Percentiles rank a stretch among this genome's conserved stretches.
phyloP scores from a whole-genome alignment of 108 stramenopile genomes.

The Epithemia pelagica region DNA sequence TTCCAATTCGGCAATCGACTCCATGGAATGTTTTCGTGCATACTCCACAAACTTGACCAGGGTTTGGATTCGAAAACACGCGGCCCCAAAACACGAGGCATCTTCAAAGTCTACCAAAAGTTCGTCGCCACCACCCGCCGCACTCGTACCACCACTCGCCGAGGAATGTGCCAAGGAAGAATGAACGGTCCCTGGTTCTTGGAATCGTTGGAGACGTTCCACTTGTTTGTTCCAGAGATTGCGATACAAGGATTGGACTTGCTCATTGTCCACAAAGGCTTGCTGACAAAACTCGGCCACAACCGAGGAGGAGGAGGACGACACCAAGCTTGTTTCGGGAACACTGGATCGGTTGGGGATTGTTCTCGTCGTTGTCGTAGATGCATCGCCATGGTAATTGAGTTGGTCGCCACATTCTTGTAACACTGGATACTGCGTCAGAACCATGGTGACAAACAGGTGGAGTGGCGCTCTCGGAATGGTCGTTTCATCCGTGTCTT shows the following conservation, averaged over 20 bases:
- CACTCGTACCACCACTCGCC: too few species aligned
- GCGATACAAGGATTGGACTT: not conserved
- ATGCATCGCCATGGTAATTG: too few species aligned
- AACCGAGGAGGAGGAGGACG: too few species aligned
- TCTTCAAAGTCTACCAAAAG: conserved; percentile 19
- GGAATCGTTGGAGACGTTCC: not conserved
- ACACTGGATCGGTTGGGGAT: too few species aligned
- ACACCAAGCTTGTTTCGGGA: too few species aligned
- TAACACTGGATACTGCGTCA: not conserved
- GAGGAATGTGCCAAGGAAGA: too few species aligned
- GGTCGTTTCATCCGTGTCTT: too few species aligned
- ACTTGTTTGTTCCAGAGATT: not conserved
- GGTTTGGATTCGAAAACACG: conserved; percentile 31
- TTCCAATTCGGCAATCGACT: conserved; percentile 10
- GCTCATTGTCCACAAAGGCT: not conserved
- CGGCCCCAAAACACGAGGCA: conserved; percentile 22
- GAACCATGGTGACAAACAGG: not conserved
- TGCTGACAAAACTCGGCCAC: not conserved
- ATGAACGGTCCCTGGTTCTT: too few species aligned
- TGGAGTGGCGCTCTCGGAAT: not conserved
- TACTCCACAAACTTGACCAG: conserved; percentile 21
- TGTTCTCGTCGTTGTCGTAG: too few species aligned
- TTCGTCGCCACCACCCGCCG: conserved; percentile 3
- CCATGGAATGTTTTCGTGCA: not conserved
- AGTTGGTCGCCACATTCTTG: too few species aligned